Conservation (phyloP, 805 yeast species). For the Candida manassasensis region DNA sequence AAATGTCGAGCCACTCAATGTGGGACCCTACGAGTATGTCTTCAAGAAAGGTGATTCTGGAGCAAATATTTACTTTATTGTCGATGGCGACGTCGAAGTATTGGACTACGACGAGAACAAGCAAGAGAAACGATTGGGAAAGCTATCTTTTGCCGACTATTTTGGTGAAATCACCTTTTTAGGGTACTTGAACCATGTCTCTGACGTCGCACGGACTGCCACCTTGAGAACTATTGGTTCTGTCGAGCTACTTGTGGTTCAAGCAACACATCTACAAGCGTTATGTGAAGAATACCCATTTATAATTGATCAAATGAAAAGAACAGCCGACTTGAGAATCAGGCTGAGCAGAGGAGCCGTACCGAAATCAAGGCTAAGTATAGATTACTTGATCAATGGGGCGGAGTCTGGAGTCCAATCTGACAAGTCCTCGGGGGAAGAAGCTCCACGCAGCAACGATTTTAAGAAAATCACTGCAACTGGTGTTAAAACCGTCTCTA, state of each 20-base stretch:
- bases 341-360: slow-evolving; percentile 17
- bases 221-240: slow-evolving; percentile 58
- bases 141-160: slow-evolving; percentile 58
- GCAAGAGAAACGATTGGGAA: slow-evolving; percentile 46
- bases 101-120: slow-evolving; percentile 26
- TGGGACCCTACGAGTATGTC: slow-evolving; percentile 54
- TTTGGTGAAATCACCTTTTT: slow-evolving; percentile 78
- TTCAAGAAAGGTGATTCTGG: slow-evolving; percentile 57
- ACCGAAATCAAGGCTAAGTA: slow-evolving; percentile 14
- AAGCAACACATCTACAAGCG: slow-evolving; percentile 49
- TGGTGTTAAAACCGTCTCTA: no score
- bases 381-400: slow-evolving; percentile 16
- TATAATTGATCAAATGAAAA: slow-evolving; percentile 54
- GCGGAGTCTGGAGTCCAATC: no score
- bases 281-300: slow-evolving; percentile 56
- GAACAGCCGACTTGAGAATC: slow-evolving; percentile 53
- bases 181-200: slow-evolving; percentile 34
- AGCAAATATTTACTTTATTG: slow-evolving; percentile 61
- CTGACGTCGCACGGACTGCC: slow-evolving; percentile 45
- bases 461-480: no score
- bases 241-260: slow-evolving; percentile 57
- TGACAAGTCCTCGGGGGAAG: no score
- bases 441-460: no score
- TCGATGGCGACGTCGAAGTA: slow-evolving; percentile 69
- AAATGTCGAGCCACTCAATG: slow-evolving; percentile 52